These are phyloP conservation scores for Phytophthora vignae DNA, from an alignment of 352 stramenopile species.

Conservation along the genomic window DNA sequence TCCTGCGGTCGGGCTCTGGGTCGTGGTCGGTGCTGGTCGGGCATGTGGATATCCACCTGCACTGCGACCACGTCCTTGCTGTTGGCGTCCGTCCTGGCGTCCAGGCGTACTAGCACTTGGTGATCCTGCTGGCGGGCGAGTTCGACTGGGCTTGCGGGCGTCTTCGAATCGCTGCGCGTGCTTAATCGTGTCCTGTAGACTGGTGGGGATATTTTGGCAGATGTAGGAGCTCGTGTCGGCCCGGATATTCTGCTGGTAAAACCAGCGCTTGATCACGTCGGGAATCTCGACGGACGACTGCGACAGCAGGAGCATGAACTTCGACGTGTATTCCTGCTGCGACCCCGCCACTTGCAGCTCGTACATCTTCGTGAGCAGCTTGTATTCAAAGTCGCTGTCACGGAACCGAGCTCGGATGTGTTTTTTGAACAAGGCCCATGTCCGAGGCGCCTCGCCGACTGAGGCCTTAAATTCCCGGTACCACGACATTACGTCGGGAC, in stretches of 20 bases:
- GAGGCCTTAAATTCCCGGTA: slow-evolving; percentile 20
- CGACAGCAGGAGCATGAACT: slow-evolving; percentile 6
- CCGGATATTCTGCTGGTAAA: slow-evolving; percentile 12
- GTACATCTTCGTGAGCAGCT: background rate
- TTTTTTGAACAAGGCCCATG: slow-evolving; percentile 18
- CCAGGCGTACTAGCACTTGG: background rate
- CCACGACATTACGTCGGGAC: slow-evolving; percentile 25
- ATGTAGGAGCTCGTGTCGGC: slow-evolving; percentile 8
- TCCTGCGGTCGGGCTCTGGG: background rate
- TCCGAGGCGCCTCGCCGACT: slow-evolving; percentile 1
- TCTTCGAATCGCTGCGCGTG: slow-evolving; percentile 10
- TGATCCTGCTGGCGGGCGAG: no score
- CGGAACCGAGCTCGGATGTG: slow-evolving; percentile 1
- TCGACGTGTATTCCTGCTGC: slow-evolving; percentile 5
- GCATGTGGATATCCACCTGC: background rate
- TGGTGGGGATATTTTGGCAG: slow-evolving; percentile 1
- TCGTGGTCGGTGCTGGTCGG: background rate
- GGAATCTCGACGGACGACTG: background rate
- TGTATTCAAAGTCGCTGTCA: background rate
- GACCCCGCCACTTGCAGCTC: background rate
- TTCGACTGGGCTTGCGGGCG: background rate
- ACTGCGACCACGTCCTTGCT: background rate
- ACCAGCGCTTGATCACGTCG: background rate
- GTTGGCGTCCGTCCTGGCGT: background rate
- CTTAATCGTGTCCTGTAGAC: slow-evolving; percentile 3